Percentiles rank a stretch among this genome's conserved stretches.
phyloP scores from a whole-genome alignment of 768 basidiomycete species.

The Agrocybe praecox region DNA sequence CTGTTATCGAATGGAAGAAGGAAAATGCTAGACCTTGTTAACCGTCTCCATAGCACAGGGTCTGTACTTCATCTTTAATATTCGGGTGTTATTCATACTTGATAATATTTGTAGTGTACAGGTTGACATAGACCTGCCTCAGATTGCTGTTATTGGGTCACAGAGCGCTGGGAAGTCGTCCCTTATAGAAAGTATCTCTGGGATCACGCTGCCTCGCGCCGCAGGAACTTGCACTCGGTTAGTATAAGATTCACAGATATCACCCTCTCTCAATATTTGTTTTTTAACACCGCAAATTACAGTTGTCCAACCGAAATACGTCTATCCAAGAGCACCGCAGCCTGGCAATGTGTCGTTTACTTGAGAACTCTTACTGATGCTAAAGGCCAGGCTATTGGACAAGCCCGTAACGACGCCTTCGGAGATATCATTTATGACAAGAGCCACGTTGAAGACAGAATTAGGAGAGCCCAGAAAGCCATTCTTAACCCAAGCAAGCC shows the following conservation, averaged over 20 bases:
- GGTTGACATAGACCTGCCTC: conserved; percentile 70
- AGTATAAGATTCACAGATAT: background rate
- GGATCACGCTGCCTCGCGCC: conserved; percentile 68
- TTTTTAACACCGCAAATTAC: background rate
- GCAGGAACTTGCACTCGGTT: conserved; percentile 80
- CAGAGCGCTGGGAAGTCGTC: conserved; percentile 82
- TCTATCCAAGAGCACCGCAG: conserved; percentile 37
- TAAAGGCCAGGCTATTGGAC: conserved; percentile 37
- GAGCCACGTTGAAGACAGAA: conserved; percentile 61
- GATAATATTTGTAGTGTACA: conserved; percentile 51
- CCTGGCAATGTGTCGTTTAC: conserved; percentile 56
- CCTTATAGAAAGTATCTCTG: conserved; percentile 76
- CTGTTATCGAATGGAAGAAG: background rate
- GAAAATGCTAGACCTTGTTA: background rate
- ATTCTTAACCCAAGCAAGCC: conserved; percentile 58
- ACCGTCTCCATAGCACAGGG: background rate
- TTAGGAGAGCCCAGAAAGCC: conserved; percentile 65
- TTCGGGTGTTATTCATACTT: background rate
- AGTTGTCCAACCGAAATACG: conserved; percentile 65
- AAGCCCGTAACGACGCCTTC: conserved; percentile 42
- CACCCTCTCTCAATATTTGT: background rate
- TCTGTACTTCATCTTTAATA: background rate
- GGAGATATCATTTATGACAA: conserved; percentile 53
- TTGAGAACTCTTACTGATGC: conserved; percentile 46
- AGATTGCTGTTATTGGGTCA: conserved; percentile 72